Evolutionary conservation across 345 rosid species (phyloP).

Genomic region (Salix arbutifolia): DNA sequence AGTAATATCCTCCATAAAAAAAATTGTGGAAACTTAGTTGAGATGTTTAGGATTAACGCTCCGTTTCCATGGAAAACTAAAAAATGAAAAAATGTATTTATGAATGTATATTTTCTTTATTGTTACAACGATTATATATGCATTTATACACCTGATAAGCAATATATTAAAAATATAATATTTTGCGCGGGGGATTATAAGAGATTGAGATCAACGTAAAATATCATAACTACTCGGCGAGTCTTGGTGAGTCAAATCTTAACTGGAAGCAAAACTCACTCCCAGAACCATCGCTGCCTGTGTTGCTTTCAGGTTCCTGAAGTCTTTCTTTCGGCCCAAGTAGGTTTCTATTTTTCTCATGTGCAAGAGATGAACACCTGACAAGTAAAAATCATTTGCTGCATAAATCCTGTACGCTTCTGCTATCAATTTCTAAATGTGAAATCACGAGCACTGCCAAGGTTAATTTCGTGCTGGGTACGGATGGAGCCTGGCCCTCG

Average conservation of each 20-base stretch:
- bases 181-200: too few species aligned
- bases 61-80: too few species aligned
- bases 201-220: too few species aligned
- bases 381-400: neutral
- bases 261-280: too few species aligned
- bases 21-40: neutral
- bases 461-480: constrained; percentile 16
- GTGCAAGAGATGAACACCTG: constrained; percentile 3
- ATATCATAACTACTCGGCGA: too few species aligned
- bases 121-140: too few species aligned
- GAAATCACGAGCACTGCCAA: constrained; percentile 9
- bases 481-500: constrained; percentile 15
- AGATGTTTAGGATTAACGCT: too few species aligned
- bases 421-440: constrained; percentile 10
- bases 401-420: neutral
- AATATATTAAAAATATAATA: too few species aligned
- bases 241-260: too few species aligned
- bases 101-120: too few species aligned
- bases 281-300: neutral
- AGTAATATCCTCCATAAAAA: neutral
- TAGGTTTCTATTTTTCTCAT: neutral
- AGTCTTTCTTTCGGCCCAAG: neutral
- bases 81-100: too few species aligned
- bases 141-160: too few species aligned
- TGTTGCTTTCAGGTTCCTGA: neutral